A percentile compares a stretch with the other conserved stretches of the same genome.
These are phyloP conservation scores for Salix exigua DNA, from an alignment of 345 rosid genomes.

Conservation along the genomic window DNA sequence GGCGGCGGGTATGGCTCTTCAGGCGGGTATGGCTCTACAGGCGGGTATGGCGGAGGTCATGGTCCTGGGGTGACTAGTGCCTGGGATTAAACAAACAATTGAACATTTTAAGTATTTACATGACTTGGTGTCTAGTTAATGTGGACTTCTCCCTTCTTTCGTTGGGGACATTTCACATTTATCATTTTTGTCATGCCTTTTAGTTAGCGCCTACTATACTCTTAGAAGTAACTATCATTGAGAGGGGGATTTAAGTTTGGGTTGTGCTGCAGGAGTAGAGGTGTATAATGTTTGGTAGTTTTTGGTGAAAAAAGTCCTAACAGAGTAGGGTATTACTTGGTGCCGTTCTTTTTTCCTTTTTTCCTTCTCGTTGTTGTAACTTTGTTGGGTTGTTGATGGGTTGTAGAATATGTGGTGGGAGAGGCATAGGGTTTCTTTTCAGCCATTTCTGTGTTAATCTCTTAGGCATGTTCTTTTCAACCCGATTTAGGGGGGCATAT, in stretches of 20 bases:
- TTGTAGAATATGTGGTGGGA: constrained; percentile 35
- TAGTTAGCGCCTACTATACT: constrained; percentile 23
- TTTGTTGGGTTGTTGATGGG: constrained; percentile 28
- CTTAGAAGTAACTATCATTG: constrained; percentile 26
- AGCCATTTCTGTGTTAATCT: constrained; percentile 7
- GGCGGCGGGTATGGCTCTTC: constrained; percentile 19
- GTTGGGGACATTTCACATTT: constrained; percentile 1
- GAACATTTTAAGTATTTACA: constrained; percentile 6
- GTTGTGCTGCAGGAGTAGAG: constrained; percentile 21
- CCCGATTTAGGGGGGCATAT: constrained; percentile 23
- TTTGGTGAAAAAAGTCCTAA: constrained; percentile 23
- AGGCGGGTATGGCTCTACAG: constrained; percentile 21
- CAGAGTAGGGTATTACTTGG: constrained; percentile 29
- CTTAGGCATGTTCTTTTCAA: constrained; percentile 36
- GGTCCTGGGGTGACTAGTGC: constrained; percentile 64
- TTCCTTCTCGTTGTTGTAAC: not conserved
- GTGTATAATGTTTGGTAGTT: constrained; percentile 34
- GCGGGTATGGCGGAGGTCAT: constrained; percentile 44
- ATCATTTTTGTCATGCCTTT: constrained; percentile 6
- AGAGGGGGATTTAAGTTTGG: constrained; percentile 32
- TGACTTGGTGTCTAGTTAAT: constrained; percentile 15
- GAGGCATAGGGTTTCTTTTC: constrained; percentile 15
- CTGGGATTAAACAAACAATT: constrained; percentile 48
- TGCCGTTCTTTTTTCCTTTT: constrained; percentile 4
- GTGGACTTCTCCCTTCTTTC: constrained; percentile 16